phyloP scores from a whole-genome alignment of 805 yeast species.

The Vanderwaltozyma polyspora region DNA sequence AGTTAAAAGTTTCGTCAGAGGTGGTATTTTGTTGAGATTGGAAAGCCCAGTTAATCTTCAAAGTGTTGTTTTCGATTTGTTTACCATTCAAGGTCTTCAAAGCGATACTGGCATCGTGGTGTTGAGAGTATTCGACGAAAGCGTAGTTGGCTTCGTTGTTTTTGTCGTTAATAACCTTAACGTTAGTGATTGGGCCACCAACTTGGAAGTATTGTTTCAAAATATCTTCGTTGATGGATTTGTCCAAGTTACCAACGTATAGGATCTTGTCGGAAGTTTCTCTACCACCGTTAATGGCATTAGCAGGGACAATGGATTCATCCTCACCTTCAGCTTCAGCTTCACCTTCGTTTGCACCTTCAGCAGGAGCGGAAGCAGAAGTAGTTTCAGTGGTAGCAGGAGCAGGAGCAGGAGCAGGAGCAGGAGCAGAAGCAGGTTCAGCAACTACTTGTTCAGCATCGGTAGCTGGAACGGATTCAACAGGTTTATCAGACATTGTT shows the following conservation, averaged over 20 bases:
- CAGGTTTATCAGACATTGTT: no score
- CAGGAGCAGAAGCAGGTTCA: not conserved
- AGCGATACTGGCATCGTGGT: conserved; percentile 52
- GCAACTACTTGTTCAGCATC: no score
- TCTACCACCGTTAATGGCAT: conserved; percentile 71
- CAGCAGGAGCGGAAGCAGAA: conserved; percentile 1
- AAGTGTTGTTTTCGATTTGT: conserved; percentile 40
- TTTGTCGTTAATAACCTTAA: conserved; percentile 68
- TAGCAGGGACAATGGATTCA: conserved; percentile 40
- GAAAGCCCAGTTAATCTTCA: conserved; percentile 73
- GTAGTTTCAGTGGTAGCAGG: not conserved
- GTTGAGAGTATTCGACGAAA: conserved; percentile 60
- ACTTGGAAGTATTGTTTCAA: conserved; percentile 51
- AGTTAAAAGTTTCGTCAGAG: conserved; percentile 49
- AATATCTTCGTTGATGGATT: conserved; percentile 50
- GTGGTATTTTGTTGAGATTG: conserved; percentile 61
- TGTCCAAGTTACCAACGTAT: conserved; percentile 67
- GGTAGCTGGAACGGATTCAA: no score
- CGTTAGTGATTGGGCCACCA: conserved; percentile 49
- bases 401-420: not conserved
- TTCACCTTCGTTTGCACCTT: conserved; percentile 4
- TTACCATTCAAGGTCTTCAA: conserved; percentile 49
- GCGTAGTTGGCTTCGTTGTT: conserved; percentile 68
- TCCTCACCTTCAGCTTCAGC: conserved; percentile 6
- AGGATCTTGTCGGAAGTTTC: conserved; percentile 62